Evolutionary conservation across 768 basidiomycete species (phyloP), one percentile per base, ranked within the genome.

Genomic region (Amanita rubescens): DNA sequence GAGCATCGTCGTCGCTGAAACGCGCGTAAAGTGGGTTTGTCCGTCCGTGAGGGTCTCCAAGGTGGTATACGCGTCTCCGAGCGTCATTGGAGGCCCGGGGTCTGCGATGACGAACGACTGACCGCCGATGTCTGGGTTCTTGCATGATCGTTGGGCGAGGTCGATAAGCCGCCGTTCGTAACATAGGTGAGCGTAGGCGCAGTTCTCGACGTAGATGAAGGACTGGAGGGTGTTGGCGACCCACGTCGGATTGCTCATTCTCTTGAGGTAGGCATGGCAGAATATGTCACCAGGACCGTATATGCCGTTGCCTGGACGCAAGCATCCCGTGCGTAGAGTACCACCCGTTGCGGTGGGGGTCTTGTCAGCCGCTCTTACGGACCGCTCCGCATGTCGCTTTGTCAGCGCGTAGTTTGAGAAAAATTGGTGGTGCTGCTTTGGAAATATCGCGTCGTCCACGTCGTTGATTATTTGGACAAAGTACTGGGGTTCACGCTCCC

Each of bases 381-480:
- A 61, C 58, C 50, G 57, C 62, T 90, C 88, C 1, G 79, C 87
- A 24, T 70, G 65, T 7, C 69, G 60, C 63, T 90, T 90, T 37
- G 84, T 80, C 20, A 70, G 77, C 0, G 87, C 85, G 53, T 90
- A 90, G 63, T 90, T 90, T 11, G 87, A 90, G 67, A 87, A 89
- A 63, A 82, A 85, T 11, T 84, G 72, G 12, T 75, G 67, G 58
- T 86, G 84, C 4, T 63, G 68, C 59, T 71, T 77, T 8, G 84
- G 83, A 1, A 79, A 58, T 11, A 64, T 59, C 22, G 53, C 57
- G 44, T 87, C 81, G 54, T 83, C 79, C 8, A 32, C 39, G 61
- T 89, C 87, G 51, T 76, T 75, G 55, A 86, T 71, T 3, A 76
- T 68, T 64, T 91, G 88, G 7, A 85, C 73, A 58, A 82, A 82